Percentiles rank a stretch among this genome's conserved stretches.
Conservation (phyloP, 1,284 basidiomycete genomes). For the Cystobasidium sp. region DNA sequence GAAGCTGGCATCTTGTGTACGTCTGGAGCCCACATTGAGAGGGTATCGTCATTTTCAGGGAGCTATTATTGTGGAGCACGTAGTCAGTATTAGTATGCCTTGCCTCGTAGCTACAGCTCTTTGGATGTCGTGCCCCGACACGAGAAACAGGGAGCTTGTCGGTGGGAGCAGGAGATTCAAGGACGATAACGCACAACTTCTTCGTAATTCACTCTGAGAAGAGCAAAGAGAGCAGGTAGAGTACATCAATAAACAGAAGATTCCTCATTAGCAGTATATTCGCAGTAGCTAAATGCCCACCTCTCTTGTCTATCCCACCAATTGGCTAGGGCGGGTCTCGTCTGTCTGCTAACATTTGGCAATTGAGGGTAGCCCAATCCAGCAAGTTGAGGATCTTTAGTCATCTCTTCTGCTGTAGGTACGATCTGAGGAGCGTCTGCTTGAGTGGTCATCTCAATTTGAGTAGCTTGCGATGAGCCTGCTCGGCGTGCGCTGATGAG, state of each 20-base stretch:
- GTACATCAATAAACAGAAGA: neutral
- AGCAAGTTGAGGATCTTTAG: slow-evolving; percentile 49
- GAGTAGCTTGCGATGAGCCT: slow-evolving; percentile 18
- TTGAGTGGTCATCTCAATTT: slow-evolving; percentile 24
- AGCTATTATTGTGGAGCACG: slow-evolving; percentile 41
- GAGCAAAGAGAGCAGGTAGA: neutral
- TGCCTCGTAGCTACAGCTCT: neutral
- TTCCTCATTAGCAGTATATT: too few species aligned
- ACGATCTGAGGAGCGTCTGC: slow-evolving; percentile 38
- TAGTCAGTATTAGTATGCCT: neutral
- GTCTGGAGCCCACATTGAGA: slow-evolving; percentile 54
- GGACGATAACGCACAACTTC: slow-evolving; percentile 48
- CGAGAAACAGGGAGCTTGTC: neutral
- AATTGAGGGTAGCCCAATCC: slow-evolving; percentile 51
- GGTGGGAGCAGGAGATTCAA: neutral
- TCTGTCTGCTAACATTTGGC: slow-evolving; percentile 45
- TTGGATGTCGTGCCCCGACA: neutral
- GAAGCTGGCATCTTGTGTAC: slow-evolving; percentile 51
- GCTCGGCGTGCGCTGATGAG: slow-evolving; percentile 5
- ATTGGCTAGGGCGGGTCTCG: slow-evolving; percentile 41
- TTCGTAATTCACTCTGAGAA: slow-evolving; percentile 48
- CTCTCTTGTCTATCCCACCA: slow-evolving; percentile 54
- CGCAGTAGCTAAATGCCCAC: slow-evolving; percentile 17
- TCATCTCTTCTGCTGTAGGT: slow-evolving; percentile 48
- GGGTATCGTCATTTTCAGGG: slow-evolving; percentile 53